Conservation (phyloP, 192 early-diverging fungal species). For the Linnemannia schmuckeri region DNA sequence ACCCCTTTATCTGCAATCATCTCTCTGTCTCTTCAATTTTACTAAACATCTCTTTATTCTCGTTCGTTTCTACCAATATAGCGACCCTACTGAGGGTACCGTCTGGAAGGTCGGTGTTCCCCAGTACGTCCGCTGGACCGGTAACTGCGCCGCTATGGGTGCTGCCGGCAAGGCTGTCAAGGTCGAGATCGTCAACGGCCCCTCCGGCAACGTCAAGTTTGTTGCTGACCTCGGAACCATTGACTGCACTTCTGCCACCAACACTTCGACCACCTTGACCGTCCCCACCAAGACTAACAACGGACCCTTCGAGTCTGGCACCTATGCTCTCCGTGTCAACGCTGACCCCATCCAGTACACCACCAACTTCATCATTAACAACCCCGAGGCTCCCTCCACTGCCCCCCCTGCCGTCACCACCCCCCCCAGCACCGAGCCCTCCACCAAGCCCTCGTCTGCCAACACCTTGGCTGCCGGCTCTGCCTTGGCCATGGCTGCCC, state of each 20-base stretch:
- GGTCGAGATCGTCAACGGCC: constrained; percentile 32
- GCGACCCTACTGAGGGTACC: constrained; percentile 33
- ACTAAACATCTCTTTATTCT: background rate
- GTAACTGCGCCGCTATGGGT: constrained; percentile 28
- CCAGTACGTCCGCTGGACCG: constrained; percentile 24
- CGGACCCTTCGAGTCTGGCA: background rate
- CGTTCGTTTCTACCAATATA: background rate
- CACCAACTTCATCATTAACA: constrained; percentile 14
- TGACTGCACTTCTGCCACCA: constrained; percentile 18
- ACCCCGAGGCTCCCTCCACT: background rate
- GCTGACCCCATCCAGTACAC: constrained; percentile 30
- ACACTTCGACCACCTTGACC: background rate
- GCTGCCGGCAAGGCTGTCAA: constrained; percentile 8
- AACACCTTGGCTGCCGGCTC: constrained; percentile 21
- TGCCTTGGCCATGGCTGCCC: constrained; percentile 7
- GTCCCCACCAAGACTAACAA: constrained; percentile 4
- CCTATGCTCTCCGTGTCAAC: constrained; percentile 36
- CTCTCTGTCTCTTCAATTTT: background rate
- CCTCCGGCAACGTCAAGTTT: constrained; percentile 14
- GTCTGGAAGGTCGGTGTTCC: constrained; percentile 13
- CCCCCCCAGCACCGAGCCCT: background rate
- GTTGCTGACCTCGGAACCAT: constrained; percentile 8
- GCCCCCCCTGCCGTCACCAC: background rate
- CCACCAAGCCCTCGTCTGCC: constrained; percentile 7
- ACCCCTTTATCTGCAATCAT: background rate